phyloP scores from a whole-genome alignment of 225 moss, liverwort and hornwort species.

The Neckera pumila region DNA sequence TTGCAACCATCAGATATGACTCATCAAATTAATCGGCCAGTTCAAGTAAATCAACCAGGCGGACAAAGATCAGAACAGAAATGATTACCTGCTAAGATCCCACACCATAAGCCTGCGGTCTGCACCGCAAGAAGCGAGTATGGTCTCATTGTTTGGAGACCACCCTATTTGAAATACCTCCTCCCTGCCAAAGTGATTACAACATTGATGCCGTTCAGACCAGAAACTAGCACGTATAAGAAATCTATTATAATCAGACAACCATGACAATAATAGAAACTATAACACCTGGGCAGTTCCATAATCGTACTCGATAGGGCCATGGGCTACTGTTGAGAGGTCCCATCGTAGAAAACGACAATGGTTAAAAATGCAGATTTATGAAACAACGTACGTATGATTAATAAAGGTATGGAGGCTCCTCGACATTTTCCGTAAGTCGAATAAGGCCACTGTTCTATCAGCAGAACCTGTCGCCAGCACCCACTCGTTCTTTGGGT shows the following conservation, averaged over 20 bases:
- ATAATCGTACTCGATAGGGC: background rate
- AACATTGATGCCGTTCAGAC: background rate
- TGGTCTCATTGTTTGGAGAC: slow-evolving; percentile 79
- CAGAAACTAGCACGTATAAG: background rate
- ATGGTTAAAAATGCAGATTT: background rate
- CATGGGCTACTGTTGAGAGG: background rate
- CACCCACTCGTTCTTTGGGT: slow-evolving; percentile 72
- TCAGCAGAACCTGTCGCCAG: slow-evolving; percentile 82
- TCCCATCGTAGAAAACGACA: background rate
- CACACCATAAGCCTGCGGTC: slow-evolving; percentile 85
- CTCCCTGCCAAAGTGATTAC: slow-evolving; percentile 31
- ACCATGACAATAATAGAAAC: background rate
- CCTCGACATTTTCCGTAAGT: slow-evolving; percentile 61
- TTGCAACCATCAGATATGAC: background rate
- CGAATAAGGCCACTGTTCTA: slow-evolving; percentile 61
- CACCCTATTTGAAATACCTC: slow-evolving; percentile 88
- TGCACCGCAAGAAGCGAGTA: slow-evolving; percentile 78
- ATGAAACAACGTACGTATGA: slow-evolving; percentile 49
- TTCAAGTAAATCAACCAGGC: background rate
- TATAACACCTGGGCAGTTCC: background rate
- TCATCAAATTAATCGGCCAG: background rate
- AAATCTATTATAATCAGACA: background rate
- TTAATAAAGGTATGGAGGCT: slow-evolving; percentile 63
- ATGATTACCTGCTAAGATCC: slow-evolving; percentile 69
- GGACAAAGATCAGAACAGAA: background rate